Conservation (phyloP, 1,284 basidiomycete species). For the Calocybe gambosa region DNA sequence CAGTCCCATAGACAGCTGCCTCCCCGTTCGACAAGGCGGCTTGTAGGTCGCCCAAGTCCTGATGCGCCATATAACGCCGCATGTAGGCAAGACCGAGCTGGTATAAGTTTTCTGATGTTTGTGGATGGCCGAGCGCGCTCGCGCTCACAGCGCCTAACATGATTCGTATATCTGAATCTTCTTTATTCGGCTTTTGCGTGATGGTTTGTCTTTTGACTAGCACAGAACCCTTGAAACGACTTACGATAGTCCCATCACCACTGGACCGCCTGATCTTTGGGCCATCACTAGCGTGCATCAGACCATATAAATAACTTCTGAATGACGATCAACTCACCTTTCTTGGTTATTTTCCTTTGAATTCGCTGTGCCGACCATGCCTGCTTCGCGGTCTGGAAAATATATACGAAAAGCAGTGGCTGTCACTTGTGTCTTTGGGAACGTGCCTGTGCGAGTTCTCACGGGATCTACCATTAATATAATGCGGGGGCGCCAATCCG, state of each 20-base stretch:
- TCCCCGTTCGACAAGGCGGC: neutral
- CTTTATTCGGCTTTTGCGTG: neutral
- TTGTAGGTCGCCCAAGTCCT: neutral
- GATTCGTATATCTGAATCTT: neutral
- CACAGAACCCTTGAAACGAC: neutral
- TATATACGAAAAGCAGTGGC: too few species aligned
- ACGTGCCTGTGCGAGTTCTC: too few species aligned
- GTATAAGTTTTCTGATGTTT: neutral
- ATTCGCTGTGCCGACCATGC: too few species aligned
- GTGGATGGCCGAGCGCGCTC: neutral
- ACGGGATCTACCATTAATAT: too few species aligned
- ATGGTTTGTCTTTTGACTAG: neutral
- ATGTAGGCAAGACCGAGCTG: conserved; percentile 2
- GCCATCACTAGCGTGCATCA: neutral
- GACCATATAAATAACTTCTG: too few species aligned
- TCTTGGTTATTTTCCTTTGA: neutral
- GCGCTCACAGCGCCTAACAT: neutral
- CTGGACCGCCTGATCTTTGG: neutral
- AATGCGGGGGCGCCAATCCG: too few species aligned
- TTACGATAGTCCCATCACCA: neutral
- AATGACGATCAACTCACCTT: neutral
- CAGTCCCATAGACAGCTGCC: neutral
- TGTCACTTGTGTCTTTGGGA: too few species aligned
- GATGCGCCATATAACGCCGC: neutral
- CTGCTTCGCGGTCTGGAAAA: too few species aligned